These are phyloP conservation scores for Aspergillus sp. DNA, from an alignment of 2,329 filamentous ascomycete species.

Conservation along the genomic window DNA sequence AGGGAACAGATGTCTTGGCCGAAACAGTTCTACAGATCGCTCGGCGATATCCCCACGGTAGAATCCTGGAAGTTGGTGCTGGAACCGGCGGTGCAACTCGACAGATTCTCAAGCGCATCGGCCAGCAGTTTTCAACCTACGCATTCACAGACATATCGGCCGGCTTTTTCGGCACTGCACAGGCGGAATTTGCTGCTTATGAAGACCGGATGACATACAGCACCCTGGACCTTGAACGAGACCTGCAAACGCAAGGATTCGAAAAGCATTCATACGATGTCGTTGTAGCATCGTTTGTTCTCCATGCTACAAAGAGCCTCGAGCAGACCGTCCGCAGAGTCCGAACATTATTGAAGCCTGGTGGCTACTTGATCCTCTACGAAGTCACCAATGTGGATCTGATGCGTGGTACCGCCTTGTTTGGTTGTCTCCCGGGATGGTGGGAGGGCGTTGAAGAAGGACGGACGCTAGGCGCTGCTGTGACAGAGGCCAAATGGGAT, in stretches of 20 bases:
- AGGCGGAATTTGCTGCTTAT: conserved; percentile 19
- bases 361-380: conserved; percentile 40
- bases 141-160: conserved; percentile 19
- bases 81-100: no score
- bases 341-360: conserved; percentile 26
- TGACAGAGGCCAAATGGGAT: conserved; percentile 16
- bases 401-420: conserved; percentile 7
- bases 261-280: conserved; percentile 18
- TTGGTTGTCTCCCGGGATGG: conserved; percentile 31
- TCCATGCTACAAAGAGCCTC: conserved; percentile 20
- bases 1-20: no score
- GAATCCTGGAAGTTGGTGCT: no score
- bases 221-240: conserved; percentile 18
- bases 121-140: conserved; percentile 1
- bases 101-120: no score
- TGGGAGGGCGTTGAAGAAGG: conserved; percentile 19
- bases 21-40: no score
- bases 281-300: conserved; percentile 22
- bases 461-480: conserved; percentile 1
- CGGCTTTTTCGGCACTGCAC: conserved; percentile 27
- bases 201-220: conserved; percentile 19
- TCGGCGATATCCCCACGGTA: no score
- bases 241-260: conserved; percentile 21
- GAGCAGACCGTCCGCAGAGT: conserved; percentile 16
- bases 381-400: conserved; percentile 26